These are phyloP conservation scores for Terana coerulea DNA, from an alignment of 768 basidiomycete species.

Conservation along the genomic window DNA sequence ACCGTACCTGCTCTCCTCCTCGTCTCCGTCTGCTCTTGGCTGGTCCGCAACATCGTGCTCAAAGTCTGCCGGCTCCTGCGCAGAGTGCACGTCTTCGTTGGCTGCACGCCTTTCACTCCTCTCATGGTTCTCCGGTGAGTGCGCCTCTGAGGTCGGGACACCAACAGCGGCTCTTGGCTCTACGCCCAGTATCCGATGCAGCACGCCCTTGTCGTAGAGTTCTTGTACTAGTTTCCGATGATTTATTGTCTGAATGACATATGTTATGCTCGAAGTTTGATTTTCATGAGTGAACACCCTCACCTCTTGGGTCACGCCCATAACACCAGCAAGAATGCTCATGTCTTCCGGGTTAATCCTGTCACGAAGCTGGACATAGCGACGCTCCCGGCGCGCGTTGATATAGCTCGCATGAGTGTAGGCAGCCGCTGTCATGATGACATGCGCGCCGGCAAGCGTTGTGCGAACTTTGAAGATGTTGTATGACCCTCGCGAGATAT, in stretches of 20 bases:
- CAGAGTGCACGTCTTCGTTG: slow-evolving; percentile 30
- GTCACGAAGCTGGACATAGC: slow-evolving; percentile 40
- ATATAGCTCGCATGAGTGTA: slow-evolving; percentile 64
- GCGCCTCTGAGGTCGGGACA: not conserved
- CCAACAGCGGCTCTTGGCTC: slow-evolving; percentile 15
- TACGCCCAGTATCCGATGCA: slow-evolving; percentile 60
- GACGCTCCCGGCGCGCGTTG: slow-evolving; percentile 49
- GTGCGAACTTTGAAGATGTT: slow-evolving; percentile 77
- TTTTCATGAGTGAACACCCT: slow-evolving; percentile 17
- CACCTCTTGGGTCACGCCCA: slow-evolving; percentile 85
- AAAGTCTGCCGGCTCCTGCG: slow-evolving; percentile 30
- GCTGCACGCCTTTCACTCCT: slow-evolving; percentile 13
- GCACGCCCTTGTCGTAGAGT: slow-evolving; percentile 51
- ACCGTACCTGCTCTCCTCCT: slow-evolving; percentile 45
- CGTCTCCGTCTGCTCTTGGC: slow-evolving; percentile 32
- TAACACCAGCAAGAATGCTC: slow-evolving; percentile 75
- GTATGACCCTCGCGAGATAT: slow-evolving; percentile 88
- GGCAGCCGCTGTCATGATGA: slow-evolving; percentile 72
- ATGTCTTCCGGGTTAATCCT: slow-evolving; percentile 53
- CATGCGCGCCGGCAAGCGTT: slow-evolving; percentile 78
- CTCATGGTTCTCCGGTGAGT: slow-evolving; percentile 3
- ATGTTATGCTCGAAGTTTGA: not conserved
- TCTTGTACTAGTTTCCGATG: slow-evolving; percentile 69
- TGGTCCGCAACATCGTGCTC: slow-evolving; percentile 14
- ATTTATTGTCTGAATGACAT: slow-evolving; percentile 56